Evolutionary conservation across 1,284 basidiomycete genomes (phyloP).

Genomic region (Wallemia hederae): DNA sequence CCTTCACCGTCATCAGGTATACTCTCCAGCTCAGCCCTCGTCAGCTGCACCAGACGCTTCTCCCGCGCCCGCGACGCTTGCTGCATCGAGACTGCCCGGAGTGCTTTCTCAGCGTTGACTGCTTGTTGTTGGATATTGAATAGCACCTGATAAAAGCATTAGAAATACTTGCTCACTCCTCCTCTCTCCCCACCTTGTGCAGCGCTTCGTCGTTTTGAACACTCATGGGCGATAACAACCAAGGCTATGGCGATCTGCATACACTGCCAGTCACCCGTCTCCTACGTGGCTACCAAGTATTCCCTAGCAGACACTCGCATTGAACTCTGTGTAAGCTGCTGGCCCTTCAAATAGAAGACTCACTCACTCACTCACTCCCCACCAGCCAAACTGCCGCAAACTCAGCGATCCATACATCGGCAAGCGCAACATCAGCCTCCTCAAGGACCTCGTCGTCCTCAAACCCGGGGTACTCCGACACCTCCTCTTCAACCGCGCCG

Average conservation of each 20-base stretch:
- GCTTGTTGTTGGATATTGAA: background rate
- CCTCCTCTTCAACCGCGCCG: background rate
- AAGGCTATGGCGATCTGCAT: background rate
- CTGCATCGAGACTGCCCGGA: background rate
- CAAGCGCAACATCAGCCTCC: background rate
- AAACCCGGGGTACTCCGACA: background rate
- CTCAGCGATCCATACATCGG: background rate
- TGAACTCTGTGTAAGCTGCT: background rate
- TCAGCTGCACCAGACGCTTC: constrained; percentile 1
- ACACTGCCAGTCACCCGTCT: background rate
- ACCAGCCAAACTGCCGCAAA: background rate
- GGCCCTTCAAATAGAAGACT: background rate
- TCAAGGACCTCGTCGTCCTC: background rate
- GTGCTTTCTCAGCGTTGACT: background rate
- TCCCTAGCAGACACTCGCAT: background rate
- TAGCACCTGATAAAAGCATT: background rate
- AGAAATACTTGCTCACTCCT: background rate
- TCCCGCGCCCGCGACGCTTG: background rate
- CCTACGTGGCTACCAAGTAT: background rate
- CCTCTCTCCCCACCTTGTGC: background rate
- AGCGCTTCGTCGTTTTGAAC: background rate
- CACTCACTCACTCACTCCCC: background rate
- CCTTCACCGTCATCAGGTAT: background rate
- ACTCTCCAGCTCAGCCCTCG: background rate
- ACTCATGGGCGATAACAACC: background rate